Percentiles rank a stretch among this genome's conserved stretches.
Evolutionary conservation across 306 rosid species (phyloP).

Genomic region (Ormosia semicastrata): DNA sequence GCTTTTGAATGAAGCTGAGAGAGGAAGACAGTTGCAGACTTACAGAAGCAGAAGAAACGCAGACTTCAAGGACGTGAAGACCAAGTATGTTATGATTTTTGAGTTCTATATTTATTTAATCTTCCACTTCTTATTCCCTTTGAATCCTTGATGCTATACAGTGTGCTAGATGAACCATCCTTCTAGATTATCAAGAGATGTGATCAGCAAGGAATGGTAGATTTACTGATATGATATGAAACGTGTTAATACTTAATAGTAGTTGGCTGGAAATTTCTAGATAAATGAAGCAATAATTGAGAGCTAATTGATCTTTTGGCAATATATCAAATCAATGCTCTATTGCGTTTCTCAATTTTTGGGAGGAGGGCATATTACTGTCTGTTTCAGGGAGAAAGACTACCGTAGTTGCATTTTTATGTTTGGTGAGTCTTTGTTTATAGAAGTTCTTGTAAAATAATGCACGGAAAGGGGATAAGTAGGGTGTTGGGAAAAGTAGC

Average conservation of each 20-base stretch:
- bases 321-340: neutral
- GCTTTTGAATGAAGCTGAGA: conserved; percentile 50
- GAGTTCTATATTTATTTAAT: no score
- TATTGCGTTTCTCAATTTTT: neutral
- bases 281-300: neutral
- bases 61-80: conserved; percentile 62
- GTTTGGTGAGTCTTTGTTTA: neutral
- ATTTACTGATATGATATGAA: neutral
- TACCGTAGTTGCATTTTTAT: neutral
- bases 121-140: no score
- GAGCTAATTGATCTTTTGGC: neutral
- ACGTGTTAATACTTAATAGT: neutral
- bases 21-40: conserved; percentile 58
- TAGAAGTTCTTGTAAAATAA: neutral
- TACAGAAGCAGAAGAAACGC: conserved; percentile 61
- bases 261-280: neutral
- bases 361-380: neutral
- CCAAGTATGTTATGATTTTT: conserved; percentile 16
- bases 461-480: neutral
- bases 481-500: neutral
- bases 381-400: no score
- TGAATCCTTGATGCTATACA: no score
- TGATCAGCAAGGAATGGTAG: neutral
- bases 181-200: neutral
- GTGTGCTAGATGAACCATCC: neutral